Conservation (phyloP, 345 rosid species). For the Lepidium didymum region DNA sequence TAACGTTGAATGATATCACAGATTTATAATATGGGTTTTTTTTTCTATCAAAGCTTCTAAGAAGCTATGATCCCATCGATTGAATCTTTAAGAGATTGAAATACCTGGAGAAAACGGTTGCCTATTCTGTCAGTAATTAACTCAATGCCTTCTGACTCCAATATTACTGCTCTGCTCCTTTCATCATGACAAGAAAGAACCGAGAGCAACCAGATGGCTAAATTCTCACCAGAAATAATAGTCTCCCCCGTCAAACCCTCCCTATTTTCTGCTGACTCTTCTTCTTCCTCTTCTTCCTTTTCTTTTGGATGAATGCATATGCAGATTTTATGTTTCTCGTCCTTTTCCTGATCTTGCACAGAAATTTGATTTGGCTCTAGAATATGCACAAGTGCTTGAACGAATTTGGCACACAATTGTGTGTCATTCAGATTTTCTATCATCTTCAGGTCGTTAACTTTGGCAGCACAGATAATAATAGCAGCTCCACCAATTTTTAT, state of each 20-base stretch:
- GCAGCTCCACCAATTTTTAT: conserved; percentile 97
- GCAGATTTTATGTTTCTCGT: conserved; percentile 48
- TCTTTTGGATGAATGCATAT: conserved; percentile 50
- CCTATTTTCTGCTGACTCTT: conserved; percentile 38
- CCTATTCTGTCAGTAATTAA: conserved; percentile 75
- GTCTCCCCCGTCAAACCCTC: conserved; percentile 44
- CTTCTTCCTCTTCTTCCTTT: conserved; percentile 32
- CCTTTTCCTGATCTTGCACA: conserved; percentile 40
- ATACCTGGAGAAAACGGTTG: conserved; percentile 68
- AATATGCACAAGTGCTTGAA: conserved; percentile 74
- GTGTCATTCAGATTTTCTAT: conserved; percentile 85
- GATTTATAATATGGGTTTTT: background rate
- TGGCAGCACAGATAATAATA: conserved; percentile 86
- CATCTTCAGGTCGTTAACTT: conserved; percentile 71
- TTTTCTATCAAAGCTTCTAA: background rate
- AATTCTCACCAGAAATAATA: conserved; percentile 59
- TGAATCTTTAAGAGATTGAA: background rate
- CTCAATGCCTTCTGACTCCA: conserved; percentile 95
- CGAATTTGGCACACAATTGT: conserved; percentile 49
- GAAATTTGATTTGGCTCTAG: conserved; percentile 46
- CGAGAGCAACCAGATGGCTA: conserved; percentile 87
- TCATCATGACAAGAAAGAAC: conserved; percentile 90
- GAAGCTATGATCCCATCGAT: background rate
- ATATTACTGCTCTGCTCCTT: conserved; percentile 61
- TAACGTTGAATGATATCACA: background rate